Evolutionary conservation across 768 basidiomycete species (phyloP).

Genomic region (Hirschioporus abietinus): DNA sequence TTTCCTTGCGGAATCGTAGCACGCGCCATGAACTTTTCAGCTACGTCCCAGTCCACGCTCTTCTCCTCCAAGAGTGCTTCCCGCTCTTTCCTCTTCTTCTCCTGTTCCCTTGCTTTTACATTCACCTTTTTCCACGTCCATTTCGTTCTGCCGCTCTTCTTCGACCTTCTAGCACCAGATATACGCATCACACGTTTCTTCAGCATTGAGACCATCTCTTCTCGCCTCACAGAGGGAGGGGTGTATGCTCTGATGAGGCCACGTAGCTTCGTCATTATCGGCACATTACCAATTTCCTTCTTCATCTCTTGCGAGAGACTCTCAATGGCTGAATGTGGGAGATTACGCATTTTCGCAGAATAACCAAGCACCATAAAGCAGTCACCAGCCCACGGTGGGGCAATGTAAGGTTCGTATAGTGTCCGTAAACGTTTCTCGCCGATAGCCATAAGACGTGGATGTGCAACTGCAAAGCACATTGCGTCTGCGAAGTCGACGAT

Average conservation of each 20-base stretch:
- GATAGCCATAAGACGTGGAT: background rate
- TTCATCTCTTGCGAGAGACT: background rate
- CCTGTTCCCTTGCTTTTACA: background rate
- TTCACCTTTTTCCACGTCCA: background rate
- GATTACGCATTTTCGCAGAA: background rate
- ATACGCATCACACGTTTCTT: background rate
- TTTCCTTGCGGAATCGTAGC: background rate
- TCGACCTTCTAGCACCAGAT: background rate
- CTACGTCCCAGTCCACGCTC: too few species aligned
- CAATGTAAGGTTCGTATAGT: background rate
- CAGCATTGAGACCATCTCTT: background rate
- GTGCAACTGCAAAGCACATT: background rate
- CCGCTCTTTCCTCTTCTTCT: background rate
- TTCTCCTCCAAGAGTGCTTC: background rate
- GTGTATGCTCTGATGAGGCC: background rate
- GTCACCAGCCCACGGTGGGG: background rate
- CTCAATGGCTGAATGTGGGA: background rate
- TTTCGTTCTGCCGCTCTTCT: background rate
- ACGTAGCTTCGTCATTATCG: background rate
- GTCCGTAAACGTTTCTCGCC: background rate
- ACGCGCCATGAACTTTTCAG: background rate
- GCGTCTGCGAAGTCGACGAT: background rate
- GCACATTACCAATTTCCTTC: background rate
- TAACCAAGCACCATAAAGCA: background rate
- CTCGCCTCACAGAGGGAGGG: too few species aligned